Percentiles rank a stretch among this genome's conserved stretches.
Evolutionary conservation across 73 alveolate genomes (phyloP).

Genomic region (Paramecium caudatum): DNA sequence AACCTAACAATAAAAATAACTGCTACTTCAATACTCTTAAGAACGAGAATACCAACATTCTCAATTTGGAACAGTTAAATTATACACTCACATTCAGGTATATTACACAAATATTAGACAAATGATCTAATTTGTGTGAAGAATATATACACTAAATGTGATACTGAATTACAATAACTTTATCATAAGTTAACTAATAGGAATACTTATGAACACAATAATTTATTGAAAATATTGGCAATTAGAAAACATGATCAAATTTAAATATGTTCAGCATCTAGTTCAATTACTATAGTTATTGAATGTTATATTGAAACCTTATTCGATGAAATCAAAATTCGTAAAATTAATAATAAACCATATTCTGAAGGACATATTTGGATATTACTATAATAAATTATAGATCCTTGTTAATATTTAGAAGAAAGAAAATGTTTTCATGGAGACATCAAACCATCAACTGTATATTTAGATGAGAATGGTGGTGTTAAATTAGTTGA

Average conservation of each 20-base stretch:
- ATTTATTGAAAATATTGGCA: constrained; percentile 37
- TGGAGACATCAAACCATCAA: constrained; percentile 53
- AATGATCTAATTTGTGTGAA: constrained; percentile 8
- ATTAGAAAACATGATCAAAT: background rate
- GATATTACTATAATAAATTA: constrained; percentile 17
- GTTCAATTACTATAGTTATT: background rate
- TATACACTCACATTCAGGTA: constrained; percentile 14
- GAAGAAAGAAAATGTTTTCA: background rate
- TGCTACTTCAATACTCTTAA: background rate
- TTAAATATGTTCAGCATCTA: background rate
- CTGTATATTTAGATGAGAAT: constrained; percentile 34
- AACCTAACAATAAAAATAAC: constrained; percentile 3
- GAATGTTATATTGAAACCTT: background rate
- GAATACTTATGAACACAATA: background rate
- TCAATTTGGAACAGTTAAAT: constrained; percentile 15
- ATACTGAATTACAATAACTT: background rate
- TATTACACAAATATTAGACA: background rate
- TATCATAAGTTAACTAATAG: background rate
- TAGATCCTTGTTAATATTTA: constrained; percentile 45
- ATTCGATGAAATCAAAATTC: background rate
- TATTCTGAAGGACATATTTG: constrained; percentile 54
- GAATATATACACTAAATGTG: constrained; percentile 2
- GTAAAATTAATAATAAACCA: background rate
- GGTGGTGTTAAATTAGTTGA: constrained; percentile 28
- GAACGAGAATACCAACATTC: constrained; percentile 31